Conservation (phyloP, 192 early-diverging fungal genomes). For the Coemansia sp. region DNA sequence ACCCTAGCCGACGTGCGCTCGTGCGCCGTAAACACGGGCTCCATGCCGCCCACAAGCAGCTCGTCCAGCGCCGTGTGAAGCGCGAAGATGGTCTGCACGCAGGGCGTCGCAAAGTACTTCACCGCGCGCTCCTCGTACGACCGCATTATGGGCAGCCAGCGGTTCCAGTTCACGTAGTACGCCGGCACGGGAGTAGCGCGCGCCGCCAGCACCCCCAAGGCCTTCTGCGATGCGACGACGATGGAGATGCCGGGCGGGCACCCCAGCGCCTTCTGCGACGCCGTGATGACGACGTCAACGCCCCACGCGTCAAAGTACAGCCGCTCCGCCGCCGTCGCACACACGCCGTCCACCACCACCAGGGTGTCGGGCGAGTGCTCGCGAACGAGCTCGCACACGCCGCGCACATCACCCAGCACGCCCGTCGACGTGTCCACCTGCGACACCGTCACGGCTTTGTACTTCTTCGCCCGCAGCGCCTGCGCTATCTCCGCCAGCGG, state of each 20-base stretch:
- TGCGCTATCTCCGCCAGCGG: conserved; percentile 63
- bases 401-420: conserved; percentile 83
- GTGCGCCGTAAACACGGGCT: conserved; percentile 78
- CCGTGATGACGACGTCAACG: conserved; percentile 89
- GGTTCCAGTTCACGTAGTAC: conserved; percentile 91
- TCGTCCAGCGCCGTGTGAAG: conserved; percentile 82
- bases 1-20: conserved; percentile 69
- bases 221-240: conserved; percentile 74
- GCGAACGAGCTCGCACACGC: conserved; percentile 70
- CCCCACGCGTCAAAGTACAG: conserved; percentile 92
- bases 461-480: conserved; percentile 64
- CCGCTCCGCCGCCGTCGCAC: conserved; percentile 91
- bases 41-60: conserved; percentile 68
- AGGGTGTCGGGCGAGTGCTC: conserved; percentile 81
- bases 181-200: conserved; percentile 79
- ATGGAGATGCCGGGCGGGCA: conserved; percentile 91
- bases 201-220: conserved; percentile 34
- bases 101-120: conserved; percentile 96
- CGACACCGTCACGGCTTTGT: conserved; percentile 89
- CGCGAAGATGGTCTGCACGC: conserved; percentile 90
- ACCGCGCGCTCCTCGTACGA: conserved; percentile 92
- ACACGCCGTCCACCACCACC: conserved; percentile 94
- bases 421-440: conserved; percentile 97
- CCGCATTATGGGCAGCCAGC: conserved; percentile 97
- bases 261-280: conserved; percentile 95